Base-by-base conservation (phyloP, 2,329 filamentous ascomycete species). In the Immersiporthe knoxdaviesiana region DNA sequence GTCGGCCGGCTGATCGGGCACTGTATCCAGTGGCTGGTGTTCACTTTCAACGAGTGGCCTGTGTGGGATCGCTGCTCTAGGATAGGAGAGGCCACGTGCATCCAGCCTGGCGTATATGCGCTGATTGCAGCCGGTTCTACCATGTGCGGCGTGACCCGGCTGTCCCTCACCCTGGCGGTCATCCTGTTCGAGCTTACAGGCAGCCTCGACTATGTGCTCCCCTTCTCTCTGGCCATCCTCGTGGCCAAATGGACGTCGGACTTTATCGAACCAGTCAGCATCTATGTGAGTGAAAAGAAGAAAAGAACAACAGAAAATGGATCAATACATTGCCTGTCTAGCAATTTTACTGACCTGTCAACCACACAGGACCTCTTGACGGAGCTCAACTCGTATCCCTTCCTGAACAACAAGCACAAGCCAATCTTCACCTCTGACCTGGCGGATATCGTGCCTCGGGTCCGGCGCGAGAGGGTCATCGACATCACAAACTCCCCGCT, bases 161-260 rank as follows among this genome's bases (percentile, higher is more conserved):
- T 99, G 1, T 97, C 94, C 0, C 93, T 99, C 30, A 98, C 96
- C 0, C 84, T 99, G 11, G 94, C 94, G 0, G 94, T 98, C 76
- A 98, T 99, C 71, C 83, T 98, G 0, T 98, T 99, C 74, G 96
- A 99, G 79, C 84, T 99, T 47, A 99, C 96, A 0, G 96, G 96
- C 67, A 97, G 93, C 77, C 84, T 98, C 63, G 93, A 98, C 78
- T 97, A 98, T 75, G 96, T 99, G 3, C 83, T 99, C 14, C 96
- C 96, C 0, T 98, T 98, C 78, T 97, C 94, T 0, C 83, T 99
- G 11, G 91, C 93, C 0, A 93, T 99, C 44, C 84, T 98, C 4
- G 94, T 97, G 37, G 90, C 95, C n/a, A 99, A 99, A 81, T 99
- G 96, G 96, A 97, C 94, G 0, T 94, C 96, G 0, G 96, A 98